Evolutionary conservation across 148 eudicot genomes (phyloP).

Genomic region (Nepenthes mirabilis): DNA sequence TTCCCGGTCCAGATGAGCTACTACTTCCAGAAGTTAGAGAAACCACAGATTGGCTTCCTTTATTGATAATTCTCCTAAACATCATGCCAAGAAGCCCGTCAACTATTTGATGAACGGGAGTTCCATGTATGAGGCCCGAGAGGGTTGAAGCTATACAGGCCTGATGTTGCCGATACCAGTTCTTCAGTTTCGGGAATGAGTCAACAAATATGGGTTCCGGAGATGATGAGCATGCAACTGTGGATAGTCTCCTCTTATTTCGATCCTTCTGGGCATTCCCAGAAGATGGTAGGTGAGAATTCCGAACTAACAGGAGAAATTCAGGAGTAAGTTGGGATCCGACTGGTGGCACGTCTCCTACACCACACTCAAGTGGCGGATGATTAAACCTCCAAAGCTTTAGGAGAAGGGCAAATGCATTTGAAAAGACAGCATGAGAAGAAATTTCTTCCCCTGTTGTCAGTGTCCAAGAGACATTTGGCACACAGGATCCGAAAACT

Average conservation of each 20-base stretch:
- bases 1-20: slow-evolving; percentile 54
- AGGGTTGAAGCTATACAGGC: slow-evolving; percentile 90
- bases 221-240: slow-evolving; percentile 43
- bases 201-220: slow-evolving; percentile 73
- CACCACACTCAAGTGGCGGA: slow-evolving; percentile 78
- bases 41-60: slow-evolving; percentile 35
- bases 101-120: slow-evolving; percentile 72
- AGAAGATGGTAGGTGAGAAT: slow-evolving; percentile 63
- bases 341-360: slow-evolving; percentile 93
- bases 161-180: slow-evolving; percentile 88
- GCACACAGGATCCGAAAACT: slow-evolving; percentile 80
- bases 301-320: slow-evolving; percentile 64
- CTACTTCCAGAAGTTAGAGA: slow-evolving; percentile 74
- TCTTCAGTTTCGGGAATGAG: slow-evolving; percentile 72
- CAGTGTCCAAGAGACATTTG: slow-evolving; percentile 56
- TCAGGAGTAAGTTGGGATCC: slow-evolving; percentile 95
- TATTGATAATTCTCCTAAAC: slow-evolving; percentile 48
- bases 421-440: slow-evolving; percentile 74
- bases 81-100: slow-evolving; percentile 81
- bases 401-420: slow-evolving; percentile 82
- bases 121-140: slow-evolving; percentile 71
- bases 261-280: slow-evolving; percentile 35
- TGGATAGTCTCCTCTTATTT: slow-evolving; percentile 44
- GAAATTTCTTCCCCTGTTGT: slow-evolving; percentile 75
- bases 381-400: slow-evolving; percentile 94